Evolutionary conservation across 2,329 filamentous ascomycete genomes (phyloP).

Genomic region (Paecilomyces sp.): DNA sequence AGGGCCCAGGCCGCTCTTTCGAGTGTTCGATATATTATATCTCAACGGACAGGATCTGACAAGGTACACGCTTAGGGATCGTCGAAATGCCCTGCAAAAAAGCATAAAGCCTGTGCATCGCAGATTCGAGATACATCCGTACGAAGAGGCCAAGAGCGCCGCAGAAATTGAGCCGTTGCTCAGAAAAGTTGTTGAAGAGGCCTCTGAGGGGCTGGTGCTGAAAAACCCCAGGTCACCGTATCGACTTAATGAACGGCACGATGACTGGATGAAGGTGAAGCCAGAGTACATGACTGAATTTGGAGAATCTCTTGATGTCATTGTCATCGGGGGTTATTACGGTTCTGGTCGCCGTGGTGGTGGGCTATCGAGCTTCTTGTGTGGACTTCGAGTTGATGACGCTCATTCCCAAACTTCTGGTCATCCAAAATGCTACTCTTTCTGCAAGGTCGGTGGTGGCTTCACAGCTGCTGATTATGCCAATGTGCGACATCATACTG

Average conservation of each 20-base stretch:
- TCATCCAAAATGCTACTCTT: slow-evolving; percentile 78
- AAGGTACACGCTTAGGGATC: slow-evolving; percentile 73
- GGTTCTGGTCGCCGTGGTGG: slow-evolving; percentile 82
- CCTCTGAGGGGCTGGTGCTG: slow-evolving; percentile 82
- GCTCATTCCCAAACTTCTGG: slow-evolving; percentile 53
- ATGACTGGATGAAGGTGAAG: slow-evolving; percentile 98
- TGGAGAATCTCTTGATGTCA: slow-evolving; percentile 83
- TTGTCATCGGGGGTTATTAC: slow-evolving; percentile 88
- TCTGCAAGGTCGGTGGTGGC: slow-evolving; percentile 96
- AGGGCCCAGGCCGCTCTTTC: slow-evolving; percentile 68
- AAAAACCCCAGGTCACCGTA: slow-evolving; percentile 91
- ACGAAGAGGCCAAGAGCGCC: slow-evolving; percentile 57
- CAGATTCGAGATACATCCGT: slow-evolving; percentile 75
- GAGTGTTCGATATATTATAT: slow-evolving; percentile 85
- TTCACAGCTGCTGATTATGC: slow-evolving; percentile 81
- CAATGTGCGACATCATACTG: slow-evolving; percentile 71
- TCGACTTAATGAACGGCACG: slow-evolving; percentile 78
- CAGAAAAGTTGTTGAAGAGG: slow-evolving; percentile 74
- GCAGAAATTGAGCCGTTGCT: slow-evolving; percentile 73
- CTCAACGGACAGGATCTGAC: slow-evolving; percentile 77
- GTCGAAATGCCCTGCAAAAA: slow-evolving; percentile 65
- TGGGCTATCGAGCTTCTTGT: slow-evolving; percentile 77
- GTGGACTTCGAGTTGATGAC: slow-evolving; percentile 70
- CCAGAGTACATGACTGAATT: slow-evolving; percentile 98
- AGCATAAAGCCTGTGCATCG: slow-evolving; percentile 64